Evolutionary conservation across 306 rosid genomes (phyloP).

Genomic region (Dryas alaskensis): DNA sequence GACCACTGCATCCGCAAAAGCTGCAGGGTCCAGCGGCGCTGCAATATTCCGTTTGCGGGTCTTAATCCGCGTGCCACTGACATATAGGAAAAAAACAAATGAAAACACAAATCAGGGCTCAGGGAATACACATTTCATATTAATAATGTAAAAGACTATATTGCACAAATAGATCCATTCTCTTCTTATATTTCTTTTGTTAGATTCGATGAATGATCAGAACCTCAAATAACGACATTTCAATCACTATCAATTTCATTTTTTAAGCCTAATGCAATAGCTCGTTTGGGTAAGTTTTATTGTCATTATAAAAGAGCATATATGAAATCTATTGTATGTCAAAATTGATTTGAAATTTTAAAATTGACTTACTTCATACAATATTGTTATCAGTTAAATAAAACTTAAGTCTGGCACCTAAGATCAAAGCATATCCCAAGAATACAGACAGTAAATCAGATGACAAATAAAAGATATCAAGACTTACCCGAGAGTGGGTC

Average conservation of each 20-base stretch:
- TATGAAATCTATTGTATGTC: background rate
- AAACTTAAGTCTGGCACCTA: background rate
- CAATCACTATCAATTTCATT: background rate
- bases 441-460: background rate
- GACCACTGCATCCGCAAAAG: constrained; percentile 99
- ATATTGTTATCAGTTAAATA: background rate
- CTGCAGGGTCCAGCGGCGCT: constrained; percentile 99
- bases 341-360: background rate
- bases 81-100: constrained; percentile 4
- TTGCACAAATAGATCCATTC: background rate
- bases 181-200: background rate
- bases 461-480: background rate
- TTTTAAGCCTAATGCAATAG: background rate
- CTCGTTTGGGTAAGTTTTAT: background rate
- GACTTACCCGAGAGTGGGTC: constrained; percentile 98
- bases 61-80: constrained; percentile 99
- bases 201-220: background rate
- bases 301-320: background rate
- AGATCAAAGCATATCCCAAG: background rate
- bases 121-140: background rate
- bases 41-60: constrained; percentile 99
- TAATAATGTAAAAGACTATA: background rate
- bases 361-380: background rate
- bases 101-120: background rate
- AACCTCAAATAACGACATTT: background rate